A percentile compares a stretch with the other conserved stretches of the same genome.
These are phyloP conservation scores for Arabidopsis thaliana DNA, from an alignment of 345 rosid species.

Conservation along the genomic window TAIR10.1 NC_003076.8:24975001-24975500, in stretches of 20 bases:
- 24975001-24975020: slow-evolving; percentile 55
- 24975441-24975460: slow-evolving; percentile 53
- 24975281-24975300: slow-evolving; percentile 53
- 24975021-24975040: slow-evolving; percentile 35
- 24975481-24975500: background rate
- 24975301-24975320: slow-evolving; percentile 70
- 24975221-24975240: slow-evolving; percentile 1
- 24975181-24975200: slow-evolving; percentile 64
- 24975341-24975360: slow-evolving; percentile 71
- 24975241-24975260: background rate
- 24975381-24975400: background rate
- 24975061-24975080: slow-evolving; percentile 35
- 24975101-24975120: slow-evolving; percentile 59
- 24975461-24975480: slow-evolving; percentile 75
- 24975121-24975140: slow-evolving; percentile 47
- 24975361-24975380: slow-evolving; percentile 24
- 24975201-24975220: background rate
- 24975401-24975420: slow-evolving; percentile 43
- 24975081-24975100: slow-evolving; percentile 33
- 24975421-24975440: slow-evolving; percentile 46
- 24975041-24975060: slow-evolving; percentile 44
- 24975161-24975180: slow-evolving; percentile 89
- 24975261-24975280: slow-evolving; percentile 53
- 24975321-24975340: slow-evolving; percentile 75
- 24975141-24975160: slow-evolving; percentile 53